phyloP scores from a whole-genome alignment of 225 moss, liverwort and hornwort species.

The Polytrichum commune region DNA sequence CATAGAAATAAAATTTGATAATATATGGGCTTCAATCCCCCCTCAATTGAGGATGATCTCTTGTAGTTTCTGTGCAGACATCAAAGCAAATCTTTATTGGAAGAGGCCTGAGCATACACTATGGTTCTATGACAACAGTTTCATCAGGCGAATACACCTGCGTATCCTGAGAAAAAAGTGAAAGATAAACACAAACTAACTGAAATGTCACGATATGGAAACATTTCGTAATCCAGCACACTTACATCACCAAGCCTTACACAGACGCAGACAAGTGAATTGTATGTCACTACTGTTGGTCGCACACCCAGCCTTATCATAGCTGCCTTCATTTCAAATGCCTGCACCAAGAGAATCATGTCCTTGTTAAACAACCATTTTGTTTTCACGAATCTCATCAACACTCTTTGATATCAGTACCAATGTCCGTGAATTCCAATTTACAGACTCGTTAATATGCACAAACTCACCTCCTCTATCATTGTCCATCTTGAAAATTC shows the following conservation, averaged over 20 bases:
- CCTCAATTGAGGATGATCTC: too few species aligned
- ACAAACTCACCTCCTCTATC: slow-evolving; percentile 62
- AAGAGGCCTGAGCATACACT: too few species aligned
- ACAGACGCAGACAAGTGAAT: slow-evolving; percentile 53
- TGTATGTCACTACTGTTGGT: slow-evolving; percentile 60
- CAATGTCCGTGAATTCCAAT: background rate
- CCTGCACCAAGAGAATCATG: slow-evolving; percentile 36
- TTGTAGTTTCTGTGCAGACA: too few species aligned
- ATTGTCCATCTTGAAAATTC: slow-evolving; percentile 59
- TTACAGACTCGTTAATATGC: slow-evolving; percentile 2
- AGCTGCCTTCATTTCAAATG: slow-evolving; percentile 64
- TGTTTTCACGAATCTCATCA: too few species aligned
- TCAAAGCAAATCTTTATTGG: too few species aligned
- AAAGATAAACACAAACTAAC: too few species aligned
- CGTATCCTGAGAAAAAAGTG: too few species aligned
- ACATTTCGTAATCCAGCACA: background rate
- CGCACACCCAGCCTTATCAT: slow-evolving; percentile 68
- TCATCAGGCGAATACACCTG: too few species aligned
- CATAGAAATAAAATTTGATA: too few species aligned
- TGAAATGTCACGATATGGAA: background rate
- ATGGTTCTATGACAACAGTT: too few species aligned
- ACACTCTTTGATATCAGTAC: background rate
- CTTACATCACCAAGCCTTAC: slow-evolving; percentile 66
- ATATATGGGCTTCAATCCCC: too few species aligned
- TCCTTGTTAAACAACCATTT: background rate